Evolutionary conservation across 2,329 filamentous ascomycete genomes (phyloP).

Genomic region (Mycosphaerella sp.): DNA sequence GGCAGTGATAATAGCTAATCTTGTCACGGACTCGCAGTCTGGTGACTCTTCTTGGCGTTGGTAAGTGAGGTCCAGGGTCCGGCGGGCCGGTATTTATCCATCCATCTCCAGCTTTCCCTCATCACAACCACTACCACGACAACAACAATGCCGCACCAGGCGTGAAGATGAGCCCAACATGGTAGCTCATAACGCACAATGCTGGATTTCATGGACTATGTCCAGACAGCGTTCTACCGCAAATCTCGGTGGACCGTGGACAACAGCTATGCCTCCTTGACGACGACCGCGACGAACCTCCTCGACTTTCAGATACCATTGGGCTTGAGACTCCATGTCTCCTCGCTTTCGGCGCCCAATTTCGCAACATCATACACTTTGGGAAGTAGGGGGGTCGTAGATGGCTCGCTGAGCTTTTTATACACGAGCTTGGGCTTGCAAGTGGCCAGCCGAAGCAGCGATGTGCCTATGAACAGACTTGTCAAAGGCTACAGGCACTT

Average conservation of each 20-base stretch:
- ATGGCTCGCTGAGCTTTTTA: conserved; percentile 94
- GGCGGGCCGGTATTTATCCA: too few species aligned
- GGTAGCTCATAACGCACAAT: conserved; percentile 44
- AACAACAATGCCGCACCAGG: not conserved
- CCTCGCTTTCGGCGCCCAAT: conserved; percentile 83
- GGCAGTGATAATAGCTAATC: too few species aligned
- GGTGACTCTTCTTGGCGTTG: too few species aligned
- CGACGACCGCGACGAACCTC: conserved; percentile 74
- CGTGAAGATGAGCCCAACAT: conserved; percentile 15
- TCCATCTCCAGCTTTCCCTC: too few species aligned
- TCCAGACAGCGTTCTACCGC: conserved; percentile 83
- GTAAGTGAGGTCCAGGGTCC: too few species aligned
- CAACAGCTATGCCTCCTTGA: conserved; percentile 85
- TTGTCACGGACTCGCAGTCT: too few species aligned
- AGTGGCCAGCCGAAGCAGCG: conserved; percentile 62
- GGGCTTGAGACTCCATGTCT: conserved; percentile 78
- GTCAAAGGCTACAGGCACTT: conserved; percentile 79
- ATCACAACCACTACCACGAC: not conserved
- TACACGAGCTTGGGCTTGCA: conserved; percentile 80
- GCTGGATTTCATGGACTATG: conserved; percentile 97
- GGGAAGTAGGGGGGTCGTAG: conserved; percentile 81
- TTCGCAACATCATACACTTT: conserved; percentile 93
- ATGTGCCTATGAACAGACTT: conserved; percentile 69
- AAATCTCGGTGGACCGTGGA: conserved; percentile 84
- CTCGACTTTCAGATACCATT: conserved; percentile 83